These are phyloP conservation scores for Alternaria viburni DNA, from an alignment of 2,329 filamentous ascomycete genomes.

Conservation along the genomic window DNA sequence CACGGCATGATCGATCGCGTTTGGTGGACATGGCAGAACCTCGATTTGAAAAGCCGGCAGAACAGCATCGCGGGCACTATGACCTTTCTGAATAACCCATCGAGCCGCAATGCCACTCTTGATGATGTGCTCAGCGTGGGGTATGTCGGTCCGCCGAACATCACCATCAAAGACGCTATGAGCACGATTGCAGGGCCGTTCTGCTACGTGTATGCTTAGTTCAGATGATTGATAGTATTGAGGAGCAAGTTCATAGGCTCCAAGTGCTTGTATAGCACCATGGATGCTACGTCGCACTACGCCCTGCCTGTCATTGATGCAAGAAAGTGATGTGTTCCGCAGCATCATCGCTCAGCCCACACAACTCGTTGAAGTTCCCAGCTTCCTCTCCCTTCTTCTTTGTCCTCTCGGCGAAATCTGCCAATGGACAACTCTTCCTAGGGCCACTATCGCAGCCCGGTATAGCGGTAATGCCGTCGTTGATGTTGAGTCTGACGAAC, in stretches of 20 bases:
- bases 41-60: neutral
- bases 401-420: constrained; percentile 52
- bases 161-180: constrained; percentile 48
- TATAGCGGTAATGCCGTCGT: constrained; percentile 61
- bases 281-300: neutral
- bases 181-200: constrained; percentile 53
- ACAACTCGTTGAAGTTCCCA: constrained; percentile 57
- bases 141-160: constrained; percentile 14
- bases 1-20: constrained; percentile 55
- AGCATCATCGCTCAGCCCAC: constrained; percentile 53
- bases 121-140: constrained; percentile 4
- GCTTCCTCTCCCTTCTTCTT: constrained; percentile 50
- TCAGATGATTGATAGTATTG: constrained; percentile 6
- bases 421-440: constrained; percentile 56
- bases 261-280: neutral
- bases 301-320: constrained; percentile 44
- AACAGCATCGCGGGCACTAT: neutral
- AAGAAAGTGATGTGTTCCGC: constrained; percentile 57
- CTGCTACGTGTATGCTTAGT: constrained; percentile 51
- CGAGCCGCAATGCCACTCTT: neutral
- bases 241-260: neutral
- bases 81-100: neutral
- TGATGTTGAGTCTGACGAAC: constrained; percentile 63
- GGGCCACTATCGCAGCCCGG: constrained; percentile 57
- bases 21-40: constrained; percentile 58